phyloP scores from a whole-genome alignment of 148 eudicot genomes.

The Amaranthus cruentus region DNA sequence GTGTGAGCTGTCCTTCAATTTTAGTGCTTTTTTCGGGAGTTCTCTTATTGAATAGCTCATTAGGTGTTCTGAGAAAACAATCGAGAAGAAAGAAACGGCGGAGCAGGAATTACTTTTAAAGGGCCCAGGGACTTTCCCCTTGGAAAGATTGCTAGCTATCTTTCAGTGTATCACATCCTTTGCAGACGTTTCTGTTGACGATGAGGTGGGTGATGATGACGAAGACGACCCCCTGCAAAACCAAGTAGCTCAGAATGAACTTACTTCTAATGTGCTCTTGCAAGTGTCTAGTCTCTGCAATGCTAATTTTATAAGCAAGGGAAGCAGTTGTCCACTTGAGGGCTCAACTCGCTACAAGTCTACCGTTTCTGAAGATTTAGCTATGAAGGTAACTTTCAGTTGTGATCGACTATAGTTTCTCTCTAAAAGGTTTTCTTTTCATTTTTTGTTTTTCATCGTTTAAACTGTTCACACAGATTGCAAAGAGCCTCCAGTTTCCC shows the following conservation, averaged over 20 bases:
- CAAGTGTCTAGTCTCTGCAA: conserved; percentile 93
- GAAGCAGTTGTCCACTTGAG: conserved; percentile 85
- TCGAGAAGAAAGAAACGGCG: conserved; percentile 61
- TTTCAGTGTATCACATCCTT: conserved; percentile 76
- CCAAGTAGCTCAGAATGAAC: conserved; percentile 37
- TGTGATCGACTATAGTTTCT: not conserved
- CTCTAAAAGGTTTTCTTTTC: not conserved
- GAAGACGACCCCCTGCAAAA: conserved; percentile 19
- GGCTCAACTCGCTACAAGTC: conserved; percentile 88
- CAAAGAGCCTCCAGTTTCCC: conserved; percentile 87
- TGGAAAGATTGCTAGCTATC: conserved; percentile 88
- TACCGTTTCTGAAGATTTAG: conserved; percentile 77
- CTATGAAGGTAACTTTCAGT: conserved; percentile 56
- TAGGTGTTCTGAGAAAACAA: conserved; percentile 66
- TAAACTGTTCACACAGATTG: conserved; percentile 56
- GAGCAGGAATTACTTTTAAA: conserved; percentile 76
- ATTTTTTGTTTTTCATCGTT: conserved; percentile 4
- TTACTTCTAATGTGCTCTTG: conserved; percentile 75
- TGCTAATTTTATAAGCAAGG: conserved; percentile 88
- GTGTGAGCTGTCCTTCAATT: not conserved
- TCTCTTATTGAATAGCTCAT: conserved; percentile 2
- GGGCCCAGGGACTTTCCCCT: conserved; percentile 94
- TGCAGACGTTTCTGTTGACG: conserved; percentile 45
- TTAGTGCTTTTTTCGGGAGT: not conserved
- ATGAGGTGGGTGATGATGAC: conserved; percentile 34